Evolutionary conservation across 768 basidiomycete species (phyloP).

Genomic region (Russula vinacea): DNA sequence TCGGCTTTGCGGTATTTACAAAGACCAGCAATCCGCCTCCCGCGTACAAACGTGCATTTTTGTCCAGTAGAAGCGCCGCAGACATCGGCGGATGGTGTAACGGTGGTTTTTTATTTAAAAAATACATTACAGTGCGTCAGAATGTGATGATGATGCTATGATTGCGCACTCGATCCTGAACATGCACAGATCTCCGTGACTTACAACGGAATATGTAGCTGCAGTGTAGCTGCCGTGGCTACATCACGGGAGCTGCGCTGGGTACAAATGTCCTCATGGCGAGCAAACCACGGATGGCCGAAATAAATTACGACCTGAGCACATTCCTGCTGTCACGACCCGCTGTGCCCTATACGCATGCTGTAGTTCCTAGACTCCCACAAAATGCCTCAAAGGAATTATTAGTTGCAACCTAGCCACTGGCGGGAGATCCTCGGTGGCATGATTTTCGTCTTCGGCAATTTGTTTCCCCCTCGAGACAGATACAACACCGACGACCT

Average conservation of each 20-base stretch:
- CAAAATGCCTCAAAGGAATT: not conserved
- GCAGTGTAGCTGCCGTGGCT: conserved; percentile 5
- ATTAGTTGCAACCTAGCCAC: not conserved
- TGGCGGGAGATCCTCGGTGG: not conserved
- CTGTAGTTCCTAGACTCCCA: not conserved
- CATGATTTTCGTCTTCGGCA: not conserved
- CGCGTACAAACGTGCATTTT: not conserved
- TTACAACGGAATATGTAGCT: not conserved
- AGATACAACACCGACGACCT: not conserved
- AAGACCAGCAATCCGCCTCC: not conserved
- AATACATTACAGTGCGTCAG: not conserved
- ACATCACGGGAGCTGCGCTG: conserved; percentile 12
- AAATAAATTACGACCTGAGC: not conserved
- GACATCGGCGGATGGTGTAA: conserved; percentile 1
- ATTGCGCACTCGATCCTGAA: not conserved
- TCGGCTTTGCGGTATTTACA: not conserved
- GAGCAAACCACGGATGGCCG: not conserved
- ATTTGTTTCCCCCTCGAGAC: not conserved
- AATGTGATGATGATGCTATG: not conserved
- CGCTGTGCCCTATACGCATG: not conserved
- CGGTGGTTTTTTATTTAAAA: not conserved
- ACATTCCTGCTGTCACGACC: too few relatives aligned
- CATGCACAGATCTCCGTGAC: conserved; percentile 5
- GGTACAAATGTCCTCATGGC: conserved; percentile 10
- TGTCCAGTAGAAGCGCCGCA: not conserved